A percentile compares a stretch with the other conserved stretches of the same genome.
Evolutionary conservation across 345 rosid genomes (phyloP).

Genomic region (Salix koriyanagi): DNA sequence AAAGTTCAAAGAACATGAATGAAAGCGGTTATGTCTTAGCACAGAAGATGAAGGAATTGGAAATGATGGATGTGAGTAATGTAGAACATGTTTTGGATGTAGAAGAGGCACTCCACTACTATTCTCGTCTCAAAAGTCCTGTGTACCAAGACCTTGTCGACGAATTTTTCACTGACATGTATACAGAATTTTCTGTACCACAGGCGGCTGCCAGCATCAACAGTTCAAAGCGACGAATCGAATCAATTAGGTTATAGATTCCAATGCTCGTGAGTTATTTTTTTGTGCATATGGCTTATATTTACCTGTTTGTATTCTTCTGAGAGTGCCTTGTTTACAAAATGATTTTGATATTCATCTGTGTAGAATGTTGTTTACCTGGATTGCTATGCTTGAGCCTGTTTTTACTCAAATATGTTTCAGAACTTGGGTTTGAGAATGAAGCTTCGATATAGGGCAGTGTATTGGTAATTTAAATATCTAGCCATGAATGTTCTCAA

Average conservation of each 20-base stretch:
- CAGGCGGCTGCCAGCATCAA: slow-evolving; percentile 38
- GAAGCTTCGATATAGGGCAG: neutral
- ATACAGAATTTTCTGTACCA: slow-evolving; percentile 60
- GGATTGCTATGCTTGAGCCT: neutral
- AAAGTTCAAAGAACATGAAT: slow-evolving; percentile 6
- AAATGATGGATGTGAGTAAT: slow-evolving; percentile 69
- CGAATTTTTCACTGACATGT: slow-evolving; percentile 75
- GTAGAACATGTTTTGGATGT: slow-evolving; percentile 72
- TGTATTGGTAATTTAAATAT: neutral
- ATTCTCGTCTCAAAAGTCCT: slow-evolving; percentile 75
- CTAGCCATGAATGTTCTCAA: neutral
- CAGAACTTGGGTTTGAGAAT: neutral
- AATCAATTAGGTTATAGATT: slow-evolving; percentile 45
- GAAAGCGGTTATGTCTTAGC: slow-evolving; percentile 49
- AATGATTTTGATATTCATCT: slow-evolving; percentile 7
- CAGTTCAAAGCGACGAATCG: slow-evolving; percentile 41
- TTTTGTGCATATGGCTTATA: slow-evolving; percentile 16
- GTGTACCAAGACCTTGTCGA: slow-evolving; percentile 78
- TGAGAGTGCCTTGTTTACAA: slow-evolving; percentile 2
- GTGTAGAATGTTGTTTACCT: neutral
- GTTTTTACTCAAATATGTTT: neutral
- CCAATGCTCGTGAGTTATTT: slow-evolving; percentile 13
- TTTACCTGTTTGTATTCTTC: slow-evolving; percentile 1
- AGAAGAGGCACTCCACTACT: slow-evolving; percentile 79
- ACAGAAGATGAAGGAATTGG: slow-evolving; percentile 78